Evolutionary conservation across 2,329 filamentous ascomycete genomes (phyloP), one percentile per base, ranked within the genome.

Genomic region (Microsporum ferrugineum): DNA sequence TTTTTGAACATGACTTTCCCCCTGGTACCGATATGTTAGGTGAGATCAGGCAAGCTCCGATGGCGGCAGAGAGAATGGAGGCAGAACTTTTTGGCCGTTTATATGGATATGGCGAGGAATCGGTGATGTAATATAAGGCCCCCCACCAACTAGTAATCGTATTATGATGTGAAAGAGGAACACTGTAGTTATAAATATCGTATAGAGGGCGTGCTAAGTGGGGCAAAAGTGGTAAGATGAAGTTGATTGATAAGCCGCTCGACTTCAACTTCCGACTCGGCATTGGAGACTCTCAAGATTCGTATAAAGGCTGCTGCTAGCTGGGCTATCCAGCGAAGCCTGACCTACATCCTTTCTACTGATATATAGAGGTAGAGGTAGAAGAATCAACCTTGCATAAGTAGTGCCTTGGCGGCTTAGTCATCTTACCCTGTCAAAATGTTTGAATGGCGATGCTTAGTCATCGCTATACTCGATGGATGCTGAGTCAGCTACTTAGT

Each of bases 301-400:
- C 14, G 17, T 23, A 23, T 23, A 23, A 23, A 23, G 39, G 2
- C 12, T 43, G 14, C 39, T n/a, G 17, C 17, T 23, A 23, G n/a
- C n/a, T 17, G 14, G 39, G n/a, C n/a, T n/a, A n/a, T 43, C 17
- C 17, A 43, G 39, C 17, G 17, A 23, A 77, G 90, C 61, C 10
- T 51, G 8, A 5, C 31, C 33, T 23, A 36, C 45, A 23, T 23
- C 17, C 17, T 23, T 23, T 23, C 17, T 23, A 23, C 17, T 23
- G n/a, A n/a, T n/a, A n/a, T n/a, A n/a, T n/a, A n/a, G n/a, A n/a
- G n/a, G n/a, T n/a, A n/a, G n/a, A n/a, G n/a, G n/a, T n/a, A n/a
- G n/a, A n/a, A n/a, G n/a, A n/a, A n/a, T n/a, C n/a, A 23, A 23
- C 17, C 17, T 23, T 23, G 17, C 17, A 23, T 23, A 23, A 23